These are phyloP conservation scores for Cantharellus cinnabarinus DNA, from an alignment of 768 basidiomycete species.

Conservation along the genomic window DNA sequence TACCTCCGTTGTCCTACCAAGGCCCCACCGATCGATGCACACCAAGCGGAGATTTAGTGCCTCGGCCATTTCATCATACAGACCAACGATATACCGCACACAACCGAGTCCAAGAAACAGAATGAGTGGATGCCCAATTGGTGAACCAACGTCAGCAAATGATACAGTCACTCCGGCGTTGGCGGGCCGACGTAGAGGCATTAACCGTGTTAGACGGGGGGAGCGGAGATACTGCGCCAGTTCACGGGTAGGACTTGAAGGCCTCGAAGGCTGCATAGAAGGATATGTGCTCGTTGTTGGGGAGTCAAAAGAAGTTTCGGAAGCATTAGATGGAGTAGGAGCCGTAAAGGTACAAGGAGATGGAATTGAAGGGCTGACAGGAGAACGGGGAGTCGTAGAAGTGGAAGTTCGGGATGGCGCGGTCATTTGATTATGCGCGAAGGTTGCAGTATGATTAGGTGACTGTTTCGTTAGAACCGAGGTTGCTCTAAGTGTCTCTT, in stretches of 20 bases:
- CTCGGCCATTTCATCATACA: constrained; percentile 93
- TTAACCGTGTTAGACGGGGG: constrained; percentile 57
- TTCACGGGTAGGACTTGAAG: constrained; percentile 26
- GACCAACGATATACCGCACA: constrained; percentile 82
- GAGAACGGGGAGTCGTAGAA: background rate
- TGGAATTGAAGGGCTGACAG: background rate
- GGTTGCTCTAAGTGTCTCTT: constrained; percentile 39
- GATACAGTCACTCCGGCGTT: constrained; percentile 71
- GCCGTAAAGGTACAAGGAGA: background rate
- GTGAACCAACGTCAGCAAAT: constrained; percentile 77
- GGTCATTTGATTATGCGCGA: constrained; percentile 10
- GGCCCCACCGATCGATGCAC: constrained; percentile 92
- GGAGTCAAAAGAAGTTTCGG: background rate
- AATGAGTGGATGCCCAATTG: constrained; percentile 70
- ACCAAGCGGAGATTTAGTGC: constrained; percentile 73
- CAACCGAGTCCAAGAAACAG: constrained; percentile 88
- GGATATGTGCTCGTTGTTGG: background rate
- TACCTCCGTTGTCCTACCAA: constrained; percentile 61
- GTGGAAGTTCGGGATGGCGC: background rate
- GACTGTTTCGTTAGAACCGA: background rate
- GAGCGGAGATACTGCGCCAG: constrained; percentile 81
- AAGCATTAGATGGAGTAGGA: background rate
- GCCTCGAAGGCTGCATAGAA: background rate
- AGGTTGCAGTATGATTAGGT: constrained; percentile 11
- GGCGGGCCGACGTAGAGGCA: constrained; percentile 59